Conservation (phyloP, 2,329 filamentous ascomycete species). For the Neonectria sp. region DNA sequence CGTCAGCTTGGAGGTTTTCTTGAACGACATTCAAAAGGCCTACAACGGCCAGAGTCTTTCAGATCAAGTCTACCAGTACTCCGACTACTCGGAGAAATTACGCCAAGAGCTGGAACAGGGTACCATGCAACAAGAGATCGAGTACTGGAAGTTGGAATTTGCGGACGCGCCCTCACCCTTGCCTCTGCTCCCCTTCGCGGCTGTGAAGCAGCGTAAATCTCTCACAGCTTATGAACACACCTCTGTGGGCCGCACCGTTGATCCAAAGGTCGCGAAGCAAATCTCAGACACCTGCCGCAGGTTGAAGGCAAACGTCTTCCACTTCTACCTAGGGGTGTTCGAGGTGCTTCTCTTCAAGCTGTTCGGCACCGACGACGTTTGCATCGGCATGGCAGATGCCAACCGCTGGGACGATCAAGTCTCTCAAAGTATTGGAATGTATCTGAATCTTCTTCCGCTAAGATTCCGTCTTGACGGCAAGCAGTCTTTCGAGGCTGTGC, state of each 20-base stretch:
- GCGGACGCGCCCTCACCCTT: slow-evolving; percentile 13
- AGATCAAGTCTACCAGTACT: no score
- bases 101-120: neutral
- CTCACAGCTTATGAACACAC: slow-evolving; percentile 14
- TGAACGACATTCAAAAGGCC: slow-evolving; percentile 59
- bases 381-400: slow-evolving; percentile 30
- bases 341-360: slow-evolving; percentile 24
- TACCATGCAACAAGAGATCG: slow-evolving; percentile 6
- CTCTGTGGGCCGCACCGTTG: neutral
- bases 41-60: slow-evolving; percentile 51
- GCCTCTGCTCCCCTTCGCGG: slow-evolving; percentile 22
- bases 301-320: slow-evolving; percentile 24
- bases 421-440: slow-evolving; percentile 26
- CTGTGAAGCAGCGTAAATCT: slow-evolving; percentile 8
- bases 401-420: slow-evolving; percentile 24
- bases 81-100: no score
- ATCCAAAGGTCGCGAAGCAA: neutral
- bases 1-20: slow-evolving; percentile 58
- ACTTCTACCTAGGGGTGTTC: slow-evolving; percentile 24
- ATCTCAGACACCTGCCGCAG: slow-evolving; percentile 1
- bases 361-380: slow-evolving; percentile 15
- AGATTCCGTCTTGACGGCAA: neutral
- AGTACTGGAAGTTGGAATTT: slow-evolving; percentile 28
- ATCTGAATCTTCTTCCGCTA: slow-evolving; percentile 27
- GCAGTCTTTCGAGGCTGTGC: slow-evolving; percentile 6